These are phyloP conservation scores for Myriosclerotinia curreyana DNA, from an alignment of 2,329 filamentous ascomycete species.

Conservation along the genomic window DNA sequence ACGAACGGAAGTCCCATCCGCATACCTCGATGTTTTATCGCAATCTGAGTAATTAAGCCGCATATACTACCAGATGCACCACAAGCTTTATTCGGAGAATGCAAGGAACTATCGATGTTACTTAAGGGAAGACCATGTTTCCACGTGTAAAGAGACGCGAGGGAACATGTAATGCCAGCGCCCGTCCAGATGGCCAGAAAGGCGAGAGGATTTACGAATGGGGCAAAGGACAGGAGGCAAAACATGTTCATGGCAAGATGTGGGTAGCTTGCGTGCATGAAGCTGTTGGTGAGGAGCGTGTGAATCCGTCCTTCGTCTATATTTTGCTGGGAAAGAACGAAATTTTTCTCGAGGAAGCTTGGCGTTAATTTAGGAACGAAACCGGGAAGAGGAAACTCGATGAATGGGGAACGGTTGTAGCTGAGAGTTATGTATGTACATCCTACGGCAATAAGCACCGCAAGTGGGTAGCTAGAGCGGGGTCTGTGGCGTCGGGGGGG, in stretches of 20 bases:
- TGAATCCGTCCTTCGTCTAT: slow-evolving; percentile 11
- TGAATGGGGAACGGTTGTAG: slow-evolving; percentile 14
- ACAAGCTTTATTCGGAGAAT: background rate
- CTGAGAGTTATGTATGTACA: slow-evolving; percentile 15
- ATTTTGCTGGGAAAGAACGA: slow-evolving; percentile 10
- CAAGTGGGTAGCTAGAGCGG: slow-evolving; percentile 15
- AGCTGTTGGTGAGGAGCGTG: slow-evolving; percentile 10
- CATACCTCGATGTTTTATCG: background rate
- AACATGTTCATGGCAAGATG: slow-evolving; percentile 18
- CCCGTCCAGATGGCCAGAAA: slow-evolving; percentile 15
- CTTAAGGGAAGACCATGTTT: slow-evolving; percentile 6
- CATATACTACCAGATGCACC: slow-evolving; percentile 18
- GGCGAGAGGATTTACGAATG: background rate
- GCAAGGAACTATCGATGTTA: background rate
- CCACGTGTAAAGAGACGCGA: slow-evolving; percentile 6
- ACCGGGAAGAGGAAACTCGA: background rate
- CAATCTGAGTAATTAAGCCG: background rate
- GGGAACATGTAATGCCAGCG: slow-evolving; percentile 8
- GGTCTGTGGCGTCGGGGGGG: background rate
- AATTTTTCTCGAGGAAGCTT: background rate
- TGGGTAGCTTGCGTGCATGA: background rate
- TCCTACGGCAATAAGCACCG: background rate
- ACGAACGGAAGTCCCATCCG: background rate
- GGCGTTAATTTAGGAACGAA: background rate
- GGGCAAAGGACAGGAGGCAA: background rate